Evolutionary conservation across 495 filamentous ascomycete genomes (phyloP), one percentile per base, ranked within the genome.

Genomic region (Astrothelium macrocarpum): DNA sequence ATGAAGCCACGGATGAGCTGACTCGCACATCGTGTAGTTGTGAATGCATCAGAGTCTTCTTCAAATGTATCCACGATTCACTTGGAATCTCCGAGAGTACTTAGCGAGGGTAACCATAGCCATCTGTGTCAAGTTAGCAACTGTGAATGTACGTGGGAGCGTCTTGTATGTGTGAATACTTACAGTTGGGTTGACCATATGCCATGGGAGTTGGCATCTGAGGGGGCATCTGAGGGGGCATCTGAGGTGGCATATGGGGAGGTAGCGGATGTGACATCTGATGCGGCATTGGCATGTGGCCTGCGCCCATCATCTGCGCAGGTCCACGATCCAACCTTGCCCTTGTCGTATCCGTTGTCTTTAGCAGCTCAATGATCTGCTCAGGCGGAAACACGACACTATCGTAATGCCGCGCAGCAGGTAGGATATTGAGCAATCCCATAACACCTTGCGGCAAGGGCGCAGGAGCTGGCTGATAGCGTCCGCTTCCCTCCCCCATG

Each of bases 391-490:
- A 88, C 20, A 82, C 78, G 65, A 74, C 81, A 64, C 77, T 80
- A 63, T 84, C 80, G 73, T 94, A 96, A 1, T 81, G 73, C 20
- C 90, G 84, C 16, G 90, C 85, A 20, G 83, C 76, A 11, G 94
- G 94, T 39, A 98, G 87, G 66, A 91, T 85, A 68, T 87, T 85
- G 31, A 98, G 76, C 23, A 98, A 79, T 70, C 91, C 87, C 11
- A 85, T 87, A 61, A 97, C 82, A 59, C 91, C 86, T 16, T 86
- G 81, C n/a, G 93, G 90, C 49, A 97, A 74, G 75, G 66, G 75
- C 71, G 60, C 75, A 69, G 46, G 74, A 63, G 25, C 56, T 66
- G 65, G 25, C 58, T 65, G 39, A 64, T 59, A 68, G 11, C 68
- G 66, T 62, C 68, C 68, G 60, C 32, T 32, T 3, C 64, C 62